These are phyloP conservation scores for Zygotorulaspora florentina DNA, from an alignment of 805 yeast species.

Conservation along the genomic window DNA sequence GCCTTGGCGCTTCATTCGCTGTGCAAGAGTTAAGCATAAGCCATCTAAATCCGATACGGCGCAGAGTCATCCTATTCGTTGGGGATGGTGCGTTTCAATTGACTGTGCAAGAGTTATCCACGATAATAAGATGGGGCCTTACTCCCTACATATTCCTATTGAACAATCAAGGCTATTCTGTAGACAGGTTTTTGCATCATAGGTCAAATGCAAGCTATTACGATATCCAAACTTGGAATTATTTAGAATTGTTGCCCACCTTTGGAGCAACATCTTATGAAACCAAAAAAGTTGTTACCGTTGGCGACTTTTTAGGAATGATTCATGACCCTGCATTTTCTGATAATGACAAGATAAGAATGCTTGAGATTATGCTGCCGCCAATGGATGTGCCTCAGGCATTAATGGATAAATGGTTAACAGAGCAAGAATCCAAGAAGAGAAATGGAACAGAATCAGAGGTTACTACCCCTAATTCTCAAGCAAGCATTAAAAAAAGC, in stretches of 20 bases:
- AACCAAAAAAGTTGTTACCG: slow-evolving; percentile 42
- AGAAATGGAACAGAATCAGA: slow-evolving; percentile 11
- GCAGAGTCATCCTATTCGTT: slow-evolving; percentile 54
- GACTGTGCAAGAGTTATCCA: slow-evolving; percentile 60
- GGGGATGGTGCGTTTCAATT: slow-evolving; percentile 70
- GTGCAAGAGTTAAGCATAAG: slow-evolving; percentile 39
- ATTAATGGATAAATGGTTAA: slow-evolving; percentile 25
- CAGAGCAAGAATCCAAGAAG: slow-evolving; percentile 24
- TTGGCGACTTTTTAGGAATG: slow-evolving; percentile 46
- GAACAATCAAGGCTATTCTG: slow-evolving; percentile 64
- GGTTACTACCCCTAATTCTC: slow-evolving; percentile 6
- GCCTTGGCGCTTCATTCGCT: slow-evolving; percentile 59
- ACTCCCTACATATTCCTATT: slow-evolving; percentile 56
- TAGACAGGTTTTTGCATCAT: slow-evolving; percentile 60
- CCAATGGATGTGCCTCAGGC: slow-evolving; percentile 54
- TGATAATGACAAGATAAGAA: slow-evolving; percentile 43
- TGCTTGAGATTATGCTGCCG: slow-evolving; percentile 55
- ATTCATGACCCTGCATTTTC: slow-evolving; percentile 40
- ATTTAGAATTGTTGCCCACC: slow-evolving; percentile 41
- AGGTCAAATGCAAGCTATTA: slow-evolving; percentile 48
- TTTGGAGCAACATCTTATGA: slow-evolving; percentile 55
- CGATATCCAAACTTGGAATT: slow-evolving; percentile 62
- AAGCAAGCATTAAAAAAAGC: not conserved
- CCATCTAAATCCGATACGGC: slow-evolving; percentile 14
- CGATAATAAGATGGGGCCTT: slow-evolving; percentile 51